Evolutionary conservation across 108 stramenopile species (phyloP).

Genomic region (Schizochytrium sp.): DNA sequence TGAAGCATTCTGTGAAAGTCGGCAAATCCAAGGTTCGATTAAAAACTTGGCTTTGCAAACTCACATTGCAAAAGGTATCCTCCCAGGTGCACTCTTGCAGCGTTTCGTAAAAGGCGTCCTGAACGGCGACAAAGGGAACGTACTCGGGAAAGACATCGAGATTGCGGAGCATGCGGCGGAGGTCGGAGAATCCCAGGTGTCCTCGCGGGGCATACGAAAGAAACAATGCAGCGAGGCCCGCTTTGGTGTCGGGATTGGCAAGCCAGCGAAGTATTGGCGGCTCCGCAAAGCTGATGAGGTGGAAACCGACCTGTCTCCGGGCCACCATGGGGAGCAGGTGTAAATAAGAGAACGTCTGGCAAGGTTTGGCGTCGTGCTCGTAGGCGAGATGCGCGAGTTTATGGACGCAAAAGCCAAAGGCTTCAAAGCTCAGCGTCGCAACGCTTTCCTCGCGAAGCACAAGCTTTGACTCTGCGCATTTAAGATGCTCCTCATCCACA

Average conservation of each 20-base stretch:
- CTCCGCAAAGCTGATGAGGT: neutral
- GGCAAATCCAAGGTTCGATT: neutral
- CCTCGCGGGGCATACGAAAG: neutral
- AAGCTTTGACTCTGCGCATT: no score
- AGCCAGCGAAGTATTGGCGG: neutral
- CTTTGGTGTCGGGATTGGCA: neutral
- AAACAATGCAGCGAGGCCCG: neutral
- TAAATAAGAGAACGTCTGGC: neutral
- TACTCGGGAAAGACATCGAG: neutral
- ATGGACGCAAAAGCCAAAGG: neutral
- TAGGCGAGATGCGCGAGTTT: neutral
- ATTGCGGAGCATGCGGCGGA: neutral
- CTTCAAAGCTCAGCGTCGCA: neutral
- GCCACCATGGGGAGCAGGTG: neutral
- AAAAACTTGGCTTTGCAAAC: neutral
- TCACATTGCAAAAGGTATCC: neutral
- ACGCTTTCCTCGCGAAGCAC: no score
- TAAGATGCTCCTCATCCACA: no score
- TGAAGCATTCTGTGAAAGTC: neutral
- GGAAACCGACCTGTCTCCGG: neutral
- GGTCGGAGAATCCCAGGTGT: neutral
- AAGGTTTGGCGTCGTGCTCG: neutral
- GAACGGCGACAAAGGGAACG: neutral
- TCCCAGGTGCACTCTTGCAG: neutral
- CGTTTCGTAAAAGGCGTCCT: slow-evolving; percentile 11